A percentile compares a stretch with the other conserved stretches of the same genome.
These are phyloP conservation scores for Aspergillaceae sp. DNA, from an alignment of 2,329 filamentous ascomycete genomes.

Conservation along the genomic window DNA sequence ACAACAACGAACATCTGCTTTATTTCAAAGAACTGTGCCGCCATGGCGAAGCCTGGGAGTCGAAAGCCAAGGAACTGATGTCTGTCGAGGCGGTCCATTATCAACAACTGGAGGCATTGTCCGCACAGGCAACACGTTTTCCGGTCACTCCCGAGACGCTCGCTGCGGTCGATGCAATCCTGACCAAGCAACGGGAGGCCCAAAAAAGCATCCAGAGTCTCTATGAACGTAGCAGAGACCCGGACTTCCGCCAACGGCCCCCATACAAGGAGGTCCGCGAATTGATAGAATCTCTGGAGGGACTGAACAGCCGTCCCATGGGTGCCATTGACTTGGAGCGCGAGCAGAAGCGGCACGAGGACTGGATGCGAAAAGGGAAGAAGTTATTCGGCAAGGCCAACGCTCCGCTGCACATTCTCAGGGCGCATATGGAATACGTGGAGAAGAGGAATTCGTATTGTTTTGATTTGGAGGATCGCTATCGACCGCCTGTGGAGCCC, in stretches of 20 bases:
- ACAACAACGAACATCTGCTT: constrained; percentile 69
- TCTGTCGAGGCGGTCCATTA: constrained; percentile 88
- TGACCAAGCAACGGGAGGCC: constrained; percentile 92
- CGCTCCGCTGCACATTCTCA: constrained; percentile 89
- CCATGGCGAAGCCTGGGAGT: constrained; percentile 80
- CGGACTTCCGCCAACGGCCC: constrained; percentile 69
- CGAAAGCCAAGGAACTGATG: constrained; percentile 86
- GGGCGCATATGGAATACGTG: constrained; percentile 89
- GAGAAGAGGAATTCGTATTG: constrained; percentile 81
- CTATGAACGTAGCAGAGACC: constrained; percentile 65
- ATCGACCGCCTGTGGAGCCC: constrained; percentile 82
- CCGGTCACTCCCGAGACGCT: constrained; percentile 78
- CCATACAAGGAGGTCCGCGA: constrained; percentile 85
- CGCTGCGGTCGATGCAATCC: constrained; percentile 74
- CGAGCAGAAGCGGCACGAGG: constrained; percentile 88
- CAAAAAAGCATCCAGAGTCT: constrained; percentile 79
- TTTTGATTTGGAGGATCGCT: constrained; percentile 84
- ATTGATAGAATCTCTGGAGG: constrained; percentile 76
- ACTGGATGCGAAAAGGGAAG: constrained; percentile 98
- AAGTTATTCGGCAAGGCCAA: constrained; percentile 98
- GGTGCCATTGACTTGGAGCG: constrained; percentile 90
- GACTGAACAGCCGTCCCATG: constrained; percentile 83
- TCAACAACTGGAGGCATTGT: constrained; percentile 85
- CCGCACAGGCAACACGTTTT: constrained; percentile 67
- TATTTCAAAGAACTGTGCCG: constrained; percentile 67